A percentile compares a stretch with the other conserved stretches of the same genome.
Evolutionary conservation across 768 basidiomycete species (phyloP).

Genomic region (Pleurotus giganteus): DNA sequence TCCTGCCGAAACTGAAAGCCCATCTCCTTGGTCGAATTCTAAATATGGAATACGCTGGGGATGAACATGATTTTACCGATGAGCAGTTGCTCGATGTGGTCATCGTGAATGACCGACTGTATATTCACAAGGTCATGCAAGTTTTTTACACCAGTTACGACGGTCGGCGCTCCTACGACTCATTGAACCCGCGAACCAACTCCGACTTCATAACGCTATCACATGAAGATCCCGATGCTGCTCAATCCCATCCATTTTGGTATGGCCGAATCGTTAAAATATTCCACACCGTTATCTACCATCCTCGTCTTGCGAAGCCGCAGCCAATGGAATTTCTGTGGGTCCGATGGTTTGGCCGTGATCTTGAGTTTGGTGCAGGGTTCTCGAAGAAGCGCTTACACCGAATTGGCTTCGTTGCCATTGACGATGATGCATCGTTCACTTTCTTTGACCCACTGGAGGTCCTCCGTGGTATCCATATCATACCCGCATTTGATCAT

Average conservation of each 20-base stretch:
- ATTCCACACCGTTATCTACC: conserved; percentile 24
- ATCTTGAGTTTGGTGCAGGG: conserved; percentile 23
- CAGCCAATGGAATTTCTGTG: conserved; percentile 37
- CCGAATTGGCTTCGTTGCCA: conserved; percentile 19
- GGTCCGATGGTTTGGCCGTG: conserved; percentile 35
- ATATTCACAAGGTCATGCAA: conserved; percentile 25
- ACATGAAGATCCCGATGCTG: conserved; percentile 13
- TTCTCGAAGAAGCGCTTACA: conserved; percentile 20
- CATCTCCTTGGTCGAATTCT: conserved; percentile 25
- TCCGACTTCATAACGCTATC: conserved; percentile 29
- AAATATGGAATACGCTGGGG: conserved; percentile 12
- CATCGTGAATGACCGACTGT: conserved; percentile 24
- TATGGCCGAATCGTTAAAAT: conserved; percentile 30
- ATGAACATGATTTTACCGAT: conserved; percentile 14
- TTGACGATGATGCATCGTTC: conserved; percentile 18
- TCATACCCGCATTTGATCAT: conserved; percentile 24
- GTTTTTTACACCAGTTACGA: conserved; percentile 44
- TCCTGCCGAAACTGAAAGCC: conserved; percentile 24
- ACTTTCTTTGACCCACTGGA: conserved; percentile 25
- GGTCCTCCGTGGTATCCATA: conserved; percentile 24
- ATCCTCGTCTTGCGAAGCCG: conserved; percentile 1
- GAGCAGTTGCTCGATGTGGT: conserved; percentile 13
- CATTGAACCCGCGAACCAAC: conserved; percentile 30
- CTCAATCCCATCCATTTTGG: conserved; percentile 22
- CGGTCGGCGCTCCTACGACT: conserved; percentile 35